A percentile compares a stretch with the other conserved stretches of the same genome.
Conservation (phyloP, 78 protist species). For the Polysphondylium violaceum region DNA sequence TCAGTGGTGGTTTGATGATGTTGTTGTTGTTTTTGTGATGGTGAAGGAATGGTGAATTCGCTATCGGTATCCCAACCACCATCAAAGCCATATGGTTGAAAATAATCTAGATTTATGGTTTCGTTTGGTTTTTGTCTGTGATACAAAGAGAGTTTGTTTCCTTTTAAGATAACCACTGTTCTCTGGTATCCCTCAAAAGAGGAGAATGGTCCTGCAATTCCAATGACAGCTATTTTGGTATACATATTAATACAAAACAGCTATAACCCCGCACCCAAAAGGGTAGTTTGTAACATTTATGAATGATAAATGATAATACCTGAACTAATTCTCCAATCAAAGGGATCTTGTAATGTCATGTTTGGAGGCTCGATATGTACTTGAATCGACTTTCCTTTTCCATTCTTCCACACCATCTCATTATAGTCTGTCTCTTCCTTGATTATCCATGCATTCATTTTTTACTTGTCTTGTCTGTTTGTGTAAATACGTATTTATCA, state of each 20-base stretch:
- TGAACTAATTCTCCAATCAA: slow-evolving; percentile 20
- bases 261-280: background rate
- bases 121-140: slow-evolving; percentile 49
- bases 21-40: background rate
- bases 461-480: no score
- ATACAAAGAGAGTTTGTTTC: slow-evolving; percentile 28
- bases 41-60: background rate
- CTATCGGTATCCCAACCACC: slow-evolving; percentile 69
- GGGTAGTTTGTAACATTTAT: background rate
- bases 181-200: slow-evolving; percentile 49
- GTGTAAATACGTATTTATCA: background rate
- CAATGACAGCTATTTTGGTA: slow-evolving; percentile 5
- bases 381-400: slow-evolving; percentile 54
- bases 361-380: slow-evolving; percentile 52
- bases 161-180: slow-evolving; percentile 29
- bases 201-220: slow-evolving; percentile 36
- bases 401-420: slow-evolving; percentile 56
- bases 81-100: slow-evolving; percentile 45
- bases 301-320: background rate
- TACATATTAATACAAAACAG: background rate
- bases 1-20: slow-evolving; percentile 12
- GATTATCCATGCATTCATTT: slow-evolving; percentile 24
- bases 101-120: slow-evolving; percentile 18
- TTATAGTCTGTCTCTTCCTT: slow-evolving; percentile 4
- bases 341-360: slow-evolving; percentile 42